phyloP scores from a whole-genome alignment of 163 green algal genomes.

The Scenedesmus sp. region DNA sequence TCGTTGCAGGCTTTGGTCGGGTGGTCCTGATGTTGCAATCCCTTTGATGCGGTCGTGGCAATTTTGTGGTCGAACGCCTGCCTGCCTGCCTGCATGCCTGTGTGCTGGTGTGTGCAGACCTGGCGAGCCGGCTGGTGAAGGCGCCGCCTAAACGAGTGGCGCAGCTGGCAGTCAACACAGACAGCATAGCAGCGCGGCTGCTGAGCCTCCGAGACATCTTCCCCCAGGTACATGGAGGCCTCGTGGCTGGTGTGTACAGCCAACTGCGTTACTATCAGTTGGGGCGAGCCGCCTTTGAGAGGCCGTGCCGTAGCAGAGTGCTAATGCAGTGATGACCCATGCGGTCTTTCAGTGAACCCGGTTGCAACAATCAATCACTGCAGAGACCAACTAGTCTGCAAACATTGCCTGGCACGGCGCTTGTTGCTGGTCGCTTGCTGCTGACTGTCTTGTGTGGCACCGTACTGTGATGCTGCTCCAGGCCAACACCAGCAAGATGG shows the following conservation, averaged over 20 bases:
- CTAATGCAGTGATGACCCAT: not conserved
- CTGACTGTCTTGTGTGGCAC: no score
- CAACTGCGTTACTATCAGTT: no score
- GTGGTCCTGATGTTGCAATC: no score
- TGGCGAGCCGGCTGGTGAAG: constrained; percentile 37
- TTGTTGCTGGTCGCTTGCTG: no score
- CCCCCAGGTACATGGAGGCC: constrained; percentile 38
- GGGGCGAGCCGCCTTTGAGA: not conserved
- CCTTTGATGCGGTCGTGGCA: no score
- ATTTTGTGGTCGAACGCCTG: not conserved
- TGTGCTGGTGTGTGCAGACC: not conserved
- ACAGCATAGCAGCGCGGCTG: constrained; percentile 55
- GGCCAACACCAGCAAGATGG: constrained; percentile 63
- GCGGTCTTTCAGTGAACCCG: not conserved
- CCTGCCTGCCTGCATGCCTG: not conserved
- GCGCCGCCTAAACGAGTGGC: constrained; percentile 59
- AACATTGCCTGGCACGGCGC: no score
- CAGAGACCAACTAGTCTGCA: no score
- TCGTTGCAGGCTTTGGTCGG: not conserved
- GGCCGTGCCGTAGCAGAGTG: not conserved
- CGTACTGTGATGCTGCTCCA: constrained; percentile 32
- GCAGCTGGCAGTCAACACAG: constrained; percentile 52
- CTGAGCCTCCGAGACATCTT: constrained; percentile 64
- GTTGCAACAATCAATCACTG: no score
- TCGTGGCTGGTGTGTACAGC: not conserved